A percentile compares a stretch with the other conserved stretches of the same genome.
These are phyloP conservation scores for Medicago ruthenica DNA, from an alignment of 306 rosid species.

Conservation along the genomic window DNA sequence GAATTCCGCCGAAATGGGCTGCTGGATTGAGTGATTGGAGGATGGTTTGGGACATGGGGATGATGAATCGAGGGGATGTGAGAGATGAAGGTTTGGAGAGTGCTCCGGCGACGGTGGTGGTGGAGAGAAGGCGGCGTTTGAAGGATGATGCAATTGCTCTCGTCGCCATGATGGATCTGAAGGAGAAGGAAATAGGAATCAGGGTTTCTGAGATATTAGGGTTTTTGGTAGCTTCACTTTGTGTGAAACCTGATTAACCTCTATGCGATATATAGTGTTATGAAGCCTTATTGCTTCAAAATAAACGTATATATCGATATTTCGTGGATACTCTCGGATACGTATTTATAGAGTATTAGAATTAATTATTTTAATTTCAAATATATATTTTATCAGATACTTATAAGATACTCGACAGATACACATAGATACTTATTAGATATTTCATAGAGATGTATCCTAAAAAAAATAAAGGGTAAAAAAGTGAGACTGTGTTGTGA, in stretches of 20 bases:
- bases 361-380: no score
- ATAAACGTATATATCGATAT: no score
- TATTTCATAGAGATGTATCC: no score
- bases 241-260: neutral
- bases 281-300: no score
- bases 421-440: no score
- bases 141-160: constrained; percentile 37
- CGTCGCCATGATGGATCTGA: constrained; percentile 41
- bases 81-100: neutral
- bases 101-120: neutral
- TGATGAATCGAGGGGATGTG: constrained; percentile 25
- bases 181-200: neutral
- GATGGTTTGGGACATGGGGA: constrained; percentile 55
- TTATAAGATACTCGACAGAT: no score
- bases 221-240: neutral
- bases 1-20: constrained; percentile 51
- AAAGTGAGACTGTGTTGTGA: no score
- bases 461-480: no score
- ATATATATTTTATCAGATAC: no score
- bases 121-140: constrained; percentile 39
- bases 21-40: constrained; percentile 20
- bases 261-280: no score
- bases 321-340: no score
- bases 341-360: no score
- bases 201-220: constrained; percentile 34